Base-by-base conservation (phyloP, 495 filamentous ascomycete species). In the Collariella sp. region DNA sequence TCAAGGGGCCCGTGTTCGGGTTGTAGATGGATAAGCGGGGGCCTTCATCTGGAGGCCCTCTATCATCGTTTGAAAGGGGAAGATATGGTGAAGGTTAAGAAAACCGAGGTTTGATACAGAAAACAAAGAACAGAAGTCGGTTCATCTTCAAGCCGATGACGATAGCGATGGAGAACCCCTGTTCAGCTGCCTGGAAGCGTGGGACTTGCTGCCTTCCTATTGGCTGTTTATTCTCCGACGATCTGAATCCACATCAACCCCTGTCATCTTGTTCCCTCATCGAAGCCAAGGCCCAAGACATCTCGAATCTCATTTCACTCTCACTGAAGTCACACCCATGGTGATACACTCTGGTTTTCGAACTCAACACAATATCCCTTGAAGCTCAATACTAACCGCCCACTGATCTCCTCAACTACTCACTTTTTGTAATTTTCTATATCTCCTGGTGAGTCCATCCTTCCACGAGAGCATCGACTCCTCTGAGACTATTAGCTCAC, bases 111-210 rank as follows among this genome's bases (percentile, higher is more conserved):
- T 4, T 9, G 26, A 9, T 31, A 9, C 9, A 9, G 26, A 19
- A 40, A 40, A 19, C 15, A n/a, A 40, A 40, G 23, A 26, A 5
- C 7, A 16, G 41, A 40, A 39, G 54, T 41, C 48, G 55, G 44
- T 35, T 44, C 1, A 24, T 54, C 34, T 31, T 52, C 20, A 0
- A 2, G 7, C 40, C 41, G 51, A 34, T 45, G 45, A 35, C 24
- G 19, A 16, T 35, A 7, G 35, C 35, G 34, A 16, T 19, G 3
- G 7, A 35, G 22, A 38, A n/a, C 33, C 54, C 55, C 26, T 55
- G 57, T 29, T 35, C 31, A 16, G 42, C 29, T 59, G 56, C 56
- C 56, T 58, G 50, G 31, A 16, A 16, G 18, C 3, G 13, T 43
- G 39, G 20, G 26, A 3, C 9, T 33, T 4, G 44, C 35, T 52